Conservation (phyloP, 192 early-diverging fungal species). For the Linnemannia elongata region DNA sequence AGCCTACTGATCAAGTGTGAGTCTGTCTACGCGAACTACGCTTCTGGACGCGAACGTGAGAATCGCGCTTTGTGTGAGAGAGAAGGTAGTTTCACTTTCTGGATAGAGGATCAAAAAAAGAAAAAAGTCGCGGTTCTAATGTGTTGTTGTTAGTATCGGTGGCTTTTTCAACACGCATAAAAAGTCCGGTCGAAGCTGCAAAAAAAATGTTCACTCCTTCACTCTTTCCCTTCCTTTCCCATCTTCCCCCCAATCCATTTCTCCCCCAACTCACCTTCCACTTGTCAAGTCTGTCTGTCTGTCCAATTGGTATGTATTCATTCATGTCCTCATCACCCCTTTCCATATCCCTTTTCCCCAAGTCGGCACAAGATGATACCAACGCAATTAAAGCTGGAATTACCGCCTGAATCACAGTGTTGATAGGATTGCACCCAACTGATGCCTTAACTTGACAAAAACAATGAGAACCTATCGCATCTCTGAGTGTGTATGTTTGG, state of each 20-base stretch:
- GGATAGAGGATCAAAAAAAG: background rate
- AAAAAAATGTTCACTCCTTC: constrained; percentile 1
- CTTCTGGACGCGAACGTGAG: too few relatives aligned
- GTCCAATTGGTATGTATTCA: background rate
- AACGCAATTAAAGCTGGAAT: constrained; percentile 80
- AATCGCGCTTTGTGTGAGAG: too few relatives aligned
- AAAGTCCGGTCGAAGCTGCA: background rate
- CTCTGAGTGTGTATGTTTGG: background rate
- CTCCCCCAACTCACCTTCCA: background rate
- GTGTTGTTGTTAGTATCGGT: background rate
- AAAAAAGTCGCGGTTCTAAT: background rate
- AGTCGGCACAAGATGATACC: constrained; percentile 63
- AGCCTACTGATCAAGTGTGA: too few relatives aligned
- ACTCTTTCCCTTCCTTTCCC: background rate
- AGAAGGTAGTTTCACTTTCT: too few relatives aligned
- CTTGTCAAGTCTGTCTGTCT: background rate
- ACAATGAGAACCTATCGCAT: background rate
- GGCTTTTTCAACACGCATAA: background rate
- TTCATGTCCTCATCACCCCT: background rate
- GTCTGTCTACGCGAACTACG: too few relatives aligned
- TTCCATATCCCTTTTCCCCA: background rate
- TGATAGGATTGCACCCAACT: constrained; percentile 76
- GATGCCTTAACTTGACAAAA: constrained; percentile 23
- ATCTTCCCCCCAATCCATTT: background rate
- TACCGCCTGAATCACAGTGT: constrained; percentile 76